Base-by-base conservation (phyloP, 306 rosid genomes). In the Trifolium repens region DNA sequence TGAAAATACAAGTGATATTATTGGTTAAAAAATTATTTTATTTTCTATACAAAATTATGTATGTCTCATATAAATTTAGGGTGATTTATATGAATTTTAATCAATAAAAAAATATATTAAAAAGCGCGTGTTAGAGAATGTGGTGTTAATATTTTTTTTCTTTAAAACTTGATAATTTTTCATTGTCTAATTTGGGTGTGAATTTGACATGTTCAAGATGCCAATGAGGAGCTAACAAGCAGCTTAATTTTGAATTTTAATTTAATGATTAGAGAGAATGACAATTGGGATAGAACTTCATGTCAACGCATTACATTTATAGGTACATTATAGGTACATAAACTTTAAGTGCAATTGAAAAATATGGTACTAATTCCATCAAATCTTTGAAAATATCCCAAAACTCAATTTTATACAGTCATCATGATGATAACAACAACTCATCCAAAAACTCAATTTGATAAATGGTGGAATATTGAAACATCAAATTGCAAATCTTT, bases 181-280 rank as follows among this genome's bases (percentile, higher is more conserved):
- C 55, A 49, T 49, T 49, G 55, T n/a, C 55, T 1, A 7, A 15
- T 49, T 49, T 49, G 55, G n/a, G 58, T 16, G 64, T 58, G 37
- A 58, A 58, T 50, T 49, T 32, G 54, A 50, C 19, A 17, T 30
- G 44, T 50, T 26, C 16, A 69, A 69, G 54, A 69, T 69, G 44
- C 16, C 15, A 55, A 22, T 19, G 15, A 9, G 3, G 32, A 55
- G 17, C 16, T n/a, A 11, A 2, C 73, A 3, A 50, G 46, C 5
- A 50, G 35, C 61, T 43, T 27, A 30, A 8, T 30, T 49, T 69
- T 30, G 59, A 69, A 47, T 15, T 69, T 69, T 62, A 47, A 47
- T 69, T 69, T 46, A 50, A 50, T 14, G 0, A n/a, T 9, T 69
- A 26, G 1, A 26, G 26, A 58, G 15, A 58, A 58, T 24, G n/a